Evolutionary conservation across 2,329 filamentous ascomycete species (phyloP).

Genomic region (Ophiostoma tasmaniense): DNA sequence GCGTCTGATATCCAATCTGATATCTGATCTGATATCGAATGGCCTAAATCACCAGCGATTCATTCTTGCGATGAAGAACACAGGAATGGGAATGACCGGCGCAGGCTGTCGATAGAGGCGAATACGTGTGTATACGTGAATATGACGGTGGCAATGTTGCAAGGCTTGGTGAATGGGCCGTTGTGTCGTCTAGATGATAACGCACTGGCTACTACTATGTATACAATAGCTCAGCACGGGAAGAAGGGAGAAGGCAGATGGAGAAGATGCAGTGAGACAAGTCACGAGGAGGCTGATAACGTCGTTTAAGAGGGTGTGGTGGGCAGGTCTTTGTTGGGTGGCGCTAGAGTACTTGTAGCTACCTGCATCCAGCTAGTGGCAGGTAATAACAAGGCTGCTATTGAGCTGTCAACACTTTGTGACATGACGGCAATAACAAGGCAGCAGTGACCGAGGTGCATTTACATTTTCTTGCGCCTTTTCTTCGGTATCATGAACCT

Average conservation of each 20-base stretch:
- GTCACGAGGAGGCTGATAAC: background rate
- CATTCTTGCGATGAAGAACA: background rate
- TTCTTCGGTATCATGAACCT: background rate
- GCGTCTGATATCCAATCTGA: background rate
- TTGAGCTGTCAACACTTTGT: background rate
- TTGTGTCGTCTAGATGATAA: background rate
- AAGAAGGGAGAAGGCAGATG: background rate
- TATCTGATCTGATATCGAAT: background rate
- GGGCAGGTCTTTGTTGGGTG: background rate
- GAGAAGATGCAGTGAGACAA: background rate
- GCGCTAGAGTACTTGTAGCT: background rate
- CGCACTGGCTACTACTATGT: background rate
- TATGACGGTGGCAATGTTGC: background rate
- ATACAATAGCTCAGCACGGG: background rate
- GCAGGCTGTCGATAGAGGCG: background rate
- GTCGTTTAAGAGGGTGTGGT: background rate
- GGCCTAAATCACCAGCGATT: background rate
- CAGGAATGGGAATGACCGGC: background rate
- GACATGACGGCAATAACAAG: background rate
- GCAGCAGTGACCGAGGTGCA: background rate
- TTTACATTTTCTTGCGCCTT: background rate
- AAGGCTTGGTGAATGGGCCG: background rate
- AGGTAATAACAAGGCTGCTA: background rate
- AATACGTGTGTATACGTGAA: too few species aligned
- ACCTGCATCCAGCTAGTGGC: background rate